Percentiles rank a stretch among this genome's conserved stretches.
Conservation (phyloP, 352 stramenopile species). For the Elongisporangium anandrum region DNA sequence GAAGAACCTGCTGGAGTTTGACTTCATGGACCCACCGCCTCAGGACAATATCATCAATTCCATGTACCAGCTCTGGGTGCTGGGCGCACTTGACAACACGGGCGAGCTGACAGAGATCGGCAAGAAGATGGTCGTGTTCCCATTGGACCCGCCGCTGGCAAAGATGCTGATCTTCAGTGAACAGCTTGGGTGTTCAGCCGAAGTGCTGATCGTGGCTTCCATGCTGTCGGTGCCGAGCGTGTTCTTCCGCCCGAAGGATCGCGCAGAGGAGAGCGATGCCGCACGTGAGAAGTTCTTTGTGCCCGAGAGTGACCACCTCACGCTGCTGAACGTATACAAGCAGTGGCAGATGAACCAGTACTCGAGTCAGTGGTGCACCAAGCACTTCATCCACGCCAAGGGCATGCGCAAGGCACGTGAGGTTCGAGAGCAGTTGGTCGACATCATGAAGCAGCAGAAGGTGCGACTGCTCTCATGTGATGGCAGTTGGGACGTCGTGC, state of each 20-base stretch:
- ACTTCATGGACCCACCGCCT: constrained; percentile 99
- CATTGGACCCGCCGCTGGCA: constrained; percentile 93
- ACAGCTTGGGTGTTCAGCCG: constrained; percentile 89
- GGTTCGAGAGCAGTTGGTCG: constrained; percentile 94
- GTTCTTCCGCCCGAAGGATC: constrained; percentile 96
- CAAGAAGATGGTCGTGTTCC: constrained; percentile 98
- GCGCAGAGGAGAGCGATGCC: constrained; percentile 97
- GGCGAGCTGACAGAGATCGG: constrained; percentile 95
- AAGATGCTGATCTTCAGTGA: constrained; percentile 97
- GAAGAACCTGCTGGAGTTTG: constrained; percentile 95
- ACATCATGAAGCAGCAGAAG: constrained; percentile 98
- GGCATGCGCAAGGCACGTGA: constrained; percentile 89
- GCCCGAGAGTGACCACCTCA: constrained; percentile 97
- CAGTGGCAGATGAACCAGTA: constrained; percentile 95
- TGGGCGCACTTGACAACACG: constrained; percentile 97
- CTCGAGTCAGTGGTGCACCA: constrained; percentile 90
- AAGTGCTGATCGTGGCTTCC: constrained; percentile 96
- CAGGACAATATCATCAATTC: constrained; percentile 97
- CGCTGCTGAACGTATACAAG: constrained; percentile 95
- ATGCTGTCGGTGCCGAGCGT: constrained; percentile 97
- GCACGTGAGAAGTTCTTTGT: constrained; percentile 99
- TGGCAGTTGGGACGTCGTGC: constrained; percentile 95
- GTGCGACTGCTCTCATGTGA: constrained; percentile 88
- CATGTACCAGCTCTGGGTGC: constrained; percentile 98
- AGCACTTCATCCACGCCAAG: constrained; percentile 98